phyloP scores from a whole-genome alignment of 257 asterid species.

The Echium plantagineum region DNA sequence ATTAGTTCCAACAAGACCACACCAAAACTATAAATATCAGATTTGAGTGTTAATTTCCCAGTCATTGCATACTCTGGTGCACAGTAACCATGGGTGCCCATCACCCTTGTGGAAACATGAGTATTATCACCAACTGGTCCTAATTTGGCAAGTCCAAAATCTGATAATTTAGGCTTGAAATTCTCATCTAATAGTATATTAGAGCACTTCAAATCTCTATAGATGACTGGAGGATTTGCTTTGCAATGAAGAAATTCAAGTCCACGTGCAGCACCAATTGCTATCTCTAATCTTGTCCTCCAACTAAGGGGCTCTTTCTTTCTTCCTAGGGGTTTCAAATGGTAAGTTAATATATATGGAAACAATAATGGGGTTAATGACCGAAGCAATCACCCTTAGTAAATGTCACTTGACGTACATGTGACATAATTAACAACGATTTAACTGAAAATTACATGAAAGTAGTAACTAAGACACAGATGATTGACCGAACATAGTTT shows the following conservation, averaged over 20 bases:
- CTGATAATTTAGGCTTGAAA: constrained; percentile 71
- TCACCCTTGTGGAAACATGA: constrained; percentile 86
- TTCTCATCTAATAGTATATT: constrained; percentile 70
- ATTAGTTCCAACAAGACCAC: constrained; percentile 81
- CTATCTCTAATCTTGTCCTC: constrained; percentile 73
- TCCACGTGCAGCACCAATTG: constrained; percentile 79
- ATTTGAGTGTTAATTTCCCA: constrained; percentile 74
- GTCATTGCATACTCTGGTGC: constrained; percentile 90
- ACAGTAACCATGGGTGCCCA: constrained; percentile 92
- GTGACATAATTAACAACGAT: too few relatives aligned
- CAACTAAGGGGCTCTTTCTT: constrained; percentile 50
- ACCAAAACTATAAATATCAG: constrained; percentile 88
- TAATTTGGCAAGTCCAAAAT: constrained; percentile 83
- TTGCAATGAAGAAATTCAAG: constrained; percentile 73
- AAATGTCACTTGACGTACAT: too few relatives aligned
- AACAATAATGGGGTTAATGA: too few relatives aligned
- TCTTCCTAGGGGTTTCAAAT: constrained; percentile 22
- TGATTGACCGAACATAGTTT: too few relatives aligned
- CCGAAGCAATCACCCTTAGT: too few relatives aligned
- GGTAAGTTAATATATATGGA: neutral
- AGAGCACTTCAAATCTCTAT: constrained; percentile 77
- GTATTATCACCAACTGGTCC: constrained; percentile 90
- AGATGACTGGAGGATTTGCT: constrained; percentile 81
- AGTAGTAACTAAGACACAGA: too few relatives aligned
- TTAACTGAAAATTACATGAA: too few relatives aligned